Conservation (phyloP, 2,329 filamentous ascomycete genomes). For the Verticillium longisporum region DNA sequence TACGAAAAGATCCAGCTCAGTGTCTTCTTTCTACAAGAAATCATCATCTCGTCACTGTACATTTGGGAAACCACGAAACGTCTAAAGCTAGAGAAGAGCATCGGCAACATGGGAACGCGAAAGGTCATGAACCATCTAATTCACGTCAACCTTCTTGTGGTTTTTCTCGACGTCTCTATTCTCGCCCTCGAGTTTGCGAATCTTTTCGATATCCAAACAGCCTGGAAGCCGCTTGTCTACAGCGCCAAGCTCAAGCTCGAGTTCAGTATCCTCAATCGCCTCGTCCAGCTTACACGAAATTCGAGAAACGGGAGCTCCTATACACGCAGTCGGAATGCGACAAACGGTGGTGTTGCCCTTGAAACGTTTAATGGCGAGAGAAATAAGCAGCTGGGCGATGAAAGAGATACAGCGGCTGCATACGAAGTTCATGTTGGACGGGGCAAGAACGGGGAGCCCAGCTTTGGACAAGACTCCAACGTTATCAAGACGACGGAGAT, state of each 20-base stretch:
- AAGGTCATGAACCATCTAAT: slow-evolving; percentile 34
- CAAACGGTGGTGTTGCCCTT: neutral
- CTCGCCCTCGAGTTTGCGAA: slow-evolving; percentile 23
- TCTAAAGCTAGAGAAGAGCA: slow-evolving; percentile 4
- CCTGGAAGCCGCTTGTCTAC: slow-evolving; percentile 25
- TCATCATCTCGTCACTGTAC: slow-evolving; percentile 44
- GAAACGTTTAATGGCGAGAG: neutral
- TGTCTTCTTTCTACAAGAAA: slow-evolving; percentile 47
- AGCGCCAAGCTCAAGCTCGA: slow-evolving; percentile 28
- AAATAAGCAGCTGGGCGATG: neutral
- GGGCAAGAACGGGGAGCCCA: neutral
- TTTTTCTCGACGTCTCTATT: slow-evolving; percentile 34
- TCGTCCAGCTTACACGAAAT: slow-evolving; percentile 20
- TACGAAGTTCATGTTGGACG: neutral
- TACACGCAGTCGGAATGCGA: neutral
- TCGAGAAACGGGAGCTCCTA: neutral
- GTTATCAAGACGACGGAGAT: slow-evolving; percentile 1
- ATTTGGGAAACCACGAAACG: slow-evolving; percentile 45
- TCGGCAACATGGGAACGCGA: slow-evolving; percentile 9
- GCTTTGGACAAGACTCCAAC: neutral
- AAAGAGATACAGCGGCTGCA: neutral
- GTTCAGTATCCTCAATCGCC: slow-evolving; percentile 24
- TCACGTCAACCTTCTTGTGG: slow-evolving; percentile 36
- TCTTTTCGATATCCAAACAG: slow-evolving; percentile 24
- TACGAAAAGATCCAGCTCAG: slow-evolving; percentile 50